Conservation (phyloP, 2,329 filamentous ascomycete species). For the Paradendryphiella salina region DNA sequence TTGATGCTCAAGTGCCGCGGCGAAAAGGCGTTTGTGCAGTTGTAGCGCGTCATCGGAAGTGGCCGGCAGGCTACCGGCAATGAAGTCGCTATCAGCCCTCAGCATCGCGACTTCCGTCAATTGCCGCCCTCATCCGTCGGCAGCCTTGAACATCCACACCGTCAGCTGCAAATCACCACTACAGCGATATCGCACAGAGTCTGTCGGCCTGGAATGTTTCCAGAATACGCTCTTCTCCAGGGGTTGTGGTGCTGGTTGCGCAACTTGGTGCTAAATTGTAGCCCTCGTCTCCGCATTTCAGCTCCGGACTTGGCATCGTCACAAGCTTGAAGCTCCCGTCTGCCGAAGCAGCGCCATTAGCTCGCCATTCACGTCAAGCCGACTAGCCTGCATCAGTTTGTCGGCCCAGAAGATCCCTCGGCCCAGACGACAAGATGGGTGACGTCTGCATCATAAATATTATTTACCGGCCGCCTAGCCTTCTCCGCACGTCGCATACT, state of each 20-base stretch:
- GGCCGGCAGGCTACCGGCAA: conserved; percentile 13
- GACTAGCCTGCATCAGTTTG: conserved; percentile 33
- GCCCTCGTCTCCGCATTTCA: conserved; percentile 30
- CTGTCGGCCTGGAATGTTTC: background rate
- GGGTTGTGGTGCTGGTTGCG: conserved; percentile 25
- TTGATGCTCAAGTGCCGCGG: background rate
- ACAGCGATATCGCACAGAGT: conserved; percentile 9
- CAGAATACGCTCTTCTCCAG: conserved; percentile 6
- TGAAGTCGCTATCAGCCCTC: conserved; percentile 12
- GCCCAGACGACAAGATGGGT: conserved; percentile 37
- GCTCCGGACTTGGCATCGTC: conserved; percentile 39
- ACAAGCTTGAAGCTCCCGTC: conserved; percentile 41
- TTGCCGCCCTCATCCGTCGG: conserved; percentile 30
- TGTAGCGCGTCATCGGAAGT: conserved; percentile 12
- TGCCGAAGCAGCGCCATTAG: conserved; percentile 31
- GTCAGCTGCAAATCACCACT: conserved; percentile 10
- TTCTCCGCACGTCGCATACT: conserved; percentile 32
- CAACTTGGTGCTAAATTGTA: conserved; percentile 4
- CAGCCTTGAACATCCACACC: conserved; percentile 27
- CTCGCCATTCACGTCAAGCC: conserved; percentile 37
- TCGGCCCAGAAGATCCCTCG: conserved; percentile 41
- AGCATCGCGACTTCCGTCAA: conserved; percentile 30
- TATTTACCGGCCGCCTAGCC: conserved; percentile 29
- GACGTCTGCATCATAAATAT: conserved; percentile 40
- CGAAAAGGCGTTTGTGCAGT: background rate